Evolutionary conservation across 768 basidiomycete species (phyloP).

Genomic region (Trametes cinnabarina): DNA sequence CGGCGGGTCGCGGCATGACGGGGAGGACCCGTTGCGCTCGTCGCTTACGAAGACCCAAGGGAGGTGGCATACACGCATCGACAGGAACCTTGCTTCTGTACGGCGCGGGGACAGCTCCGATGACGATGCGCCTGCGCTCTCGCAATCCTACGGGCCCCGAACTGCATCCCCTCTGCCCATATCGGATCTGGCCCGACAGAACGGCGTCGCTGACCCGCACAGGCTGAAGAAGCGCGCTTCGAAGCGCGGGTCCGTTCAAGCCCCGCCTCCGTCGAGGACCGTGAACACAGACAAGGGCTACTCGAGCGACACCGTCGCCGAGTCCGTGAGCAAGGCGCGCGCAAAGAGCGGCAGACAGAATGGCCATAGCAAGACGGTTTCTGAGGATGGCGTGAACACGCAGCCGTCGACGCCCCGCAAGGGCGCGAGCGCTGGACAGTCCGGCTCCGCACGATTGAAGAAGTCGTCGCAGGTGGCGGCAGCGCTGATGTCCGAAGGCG

Average conservation of each 20-base stretch:
- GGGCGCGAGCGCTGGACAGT: neutral
- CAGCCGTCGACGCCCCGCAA: conserved; percentile 1
- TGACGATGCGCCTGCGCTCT: conserved; percentile 25
- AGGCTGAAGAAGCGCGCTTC: conserved; percentile 21
- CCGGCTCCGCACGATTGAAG: conserved; percentile 3
- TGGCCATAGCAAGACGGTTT: neutral
- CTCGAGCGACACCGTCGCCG: conserved; percentile 25
- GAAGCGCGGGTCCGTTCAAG: conserved; percentile 22
- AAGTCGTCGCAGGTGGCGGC: conserved; percentile 5
- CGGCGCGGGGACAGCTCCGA: conserved; percentile 27
- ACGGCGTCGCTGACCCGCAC: conserved; percentile 1
- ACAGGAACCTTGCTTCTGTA: conserved; percentile 30
- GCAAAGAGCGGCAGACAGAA: conserved; percentile 8
- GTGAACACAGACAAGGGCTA: conserved; percentile 24
- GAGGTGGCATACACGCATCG: conserved; percentile 39
- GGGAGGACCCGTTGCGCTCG: neutral
- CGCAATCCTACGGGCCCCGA: neutral
- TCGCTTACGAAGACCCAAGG: conserved; percentile 12
- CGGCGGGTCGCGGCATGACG: conserved; percentile 2
- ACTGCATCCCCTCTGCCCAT: neutral
- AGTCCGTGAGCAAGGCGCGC: conserved; percentile 16
- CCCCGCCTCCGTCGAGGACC: neutral
- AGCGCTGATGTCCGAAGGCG: conserved; percentile 1
- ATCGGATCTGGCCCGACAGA: neutral
- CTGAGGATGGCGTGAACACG: neutral